Percentiles rank a stretch among this genome's conserved stretches.
Evolutionary conservation across 495 filamentous ascomycete species (phyloP).

Genomic region (Penicillium bovifimosum): DNA sequence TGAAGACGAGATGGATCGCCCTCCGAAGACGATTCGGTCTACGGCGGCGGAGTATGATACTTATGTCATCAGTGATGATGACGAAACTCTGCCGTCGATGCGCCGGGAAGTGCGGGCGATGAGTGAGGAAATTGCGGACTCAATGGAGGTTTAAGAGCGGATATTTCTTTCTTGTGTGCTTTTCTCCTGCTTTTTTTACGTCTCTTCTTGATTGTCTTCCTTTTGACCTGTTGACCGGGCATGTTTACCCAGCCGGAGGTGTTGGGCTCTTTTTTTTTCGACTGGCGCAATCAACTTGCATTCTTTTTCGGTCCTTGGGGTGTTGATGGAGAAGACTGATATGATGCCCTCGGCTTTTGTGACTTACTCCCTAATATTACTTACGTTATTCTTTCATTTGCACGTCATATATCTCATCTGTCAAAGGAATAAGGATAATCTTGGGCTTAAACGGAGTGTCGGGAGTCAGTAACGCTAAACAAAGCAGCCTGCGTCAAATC

Average conservation of each 20-base stretch:
- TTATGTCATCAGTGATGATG: slow-evolving; percentile 42
- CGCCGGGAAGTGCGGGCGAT: slow-evolving; percentile 56
- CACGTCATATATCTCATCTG: not conserved
- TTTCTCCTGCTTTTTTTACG: slow-evolving; percentile 2
- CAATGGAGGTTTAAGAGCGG: slow-evolving; percentile 55
- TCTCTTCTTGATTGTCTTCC: slow-evolving; percentile 9
- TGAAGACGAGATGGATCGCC: slow-evolving; percentile 42
- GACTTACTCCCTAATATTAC: slow-evolving; percentile 8
- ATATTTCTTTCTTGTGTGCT: not conserved
- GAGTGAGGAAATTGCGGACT: slow-evolving; percentile 67
- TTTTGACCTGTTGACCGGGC: slow-evolving; percentile 18
- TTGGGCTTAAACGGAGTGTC: too few relatives aligned
- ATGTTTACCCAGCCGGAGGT: slow-evolving; percentile 18
- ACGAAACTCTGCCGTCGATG: slow-evolving; percentile 30
- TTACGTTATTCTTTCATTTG: not conserved
- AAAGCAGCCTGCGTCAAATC: too few relatives aligned
- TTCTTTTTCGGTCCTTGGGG: slow-evolving; percentile 14
- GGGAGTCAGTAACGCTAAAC: too few relatives aligned
- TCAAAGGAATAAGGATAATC: not conserved
- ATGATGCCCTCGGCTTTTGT: slow-evolving; percentile 6
- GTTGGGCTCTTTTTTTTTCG: slow-evolving; percentile 16
- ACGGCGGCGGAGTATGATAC: slow-evolving; percentile 38
- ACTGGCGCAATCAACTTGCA: slow-evolving; percentile 30
- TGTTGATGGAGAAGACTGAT: slow-evolving; percentile 17
- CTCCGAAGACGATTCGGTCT: slow-evolving; percentile 7